phyloP scores from a whole-genome alignment of 768 basidiomycete species.

The Holtermannia corniformis region DNA sequence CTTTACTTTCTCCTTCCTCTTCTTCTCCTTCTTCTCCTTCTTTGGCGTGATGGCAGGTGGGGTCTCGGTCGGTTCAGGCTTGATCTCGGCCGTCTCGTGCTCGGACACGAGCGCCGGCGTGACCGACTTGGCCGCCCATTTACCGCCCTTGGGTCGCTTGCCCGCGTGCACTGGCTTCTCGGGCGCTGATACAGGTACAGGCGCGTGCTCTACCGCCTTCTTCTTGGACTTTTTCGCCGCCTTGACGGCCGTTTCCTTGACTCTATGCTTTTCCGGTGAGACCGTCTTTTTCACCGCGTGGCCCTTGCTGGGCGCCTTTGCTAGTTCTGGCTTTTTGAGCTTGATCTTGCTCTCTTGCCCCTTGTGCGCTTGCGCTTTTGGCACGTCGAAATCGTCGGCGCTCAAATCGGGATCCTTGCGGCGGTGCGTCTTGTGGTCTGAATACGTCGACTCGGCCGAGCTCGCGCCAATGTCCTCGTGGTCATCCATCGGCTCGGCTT shows the following conservation, averaged over 20 bases:
- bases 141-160: not conserved
- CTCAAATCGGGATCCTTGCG: not conserved
- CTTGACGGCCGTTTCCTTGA: constrained; percentile 17
- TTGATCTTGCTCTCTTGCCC: constrained; percentile 3
- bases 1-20: constrained; percentile 21
- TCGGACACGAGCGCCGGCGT: not conserved
- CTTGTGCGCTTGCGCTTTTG: constrained; percentile 4
- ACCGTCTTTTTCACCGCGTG: constrained; percentile 58
- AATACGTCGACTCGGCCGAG: constrained; percentile 4
- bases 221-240: constrained; percentile 40
- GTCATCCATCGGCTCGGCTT: constrained; percentile 1
- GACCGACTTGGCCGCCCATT: not conserved
- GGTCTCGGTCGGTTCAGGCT: not conserved
- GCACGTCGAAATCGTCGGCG: constrained; percentile 5
- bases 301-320: constrained; percentile 38
- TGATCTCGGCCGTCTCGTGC: not conserved
- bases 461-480: not conserved
- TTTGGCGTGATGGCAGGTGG: not conserved
- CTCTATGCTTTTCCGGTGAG: constrained; percentile 42
- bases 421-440: constrained; percentile 2
- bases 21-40: constrained; percentile 7
- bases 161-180: not conserved
- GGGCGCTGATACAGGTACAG: not conserved
- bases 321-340: constrained; percentile 45
- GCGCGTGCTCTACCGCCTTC: not conserved